phyloP scores from a whole-genome alignment of 1,284 basidiomycete species.

The Thecaphora frezii region DNA sequence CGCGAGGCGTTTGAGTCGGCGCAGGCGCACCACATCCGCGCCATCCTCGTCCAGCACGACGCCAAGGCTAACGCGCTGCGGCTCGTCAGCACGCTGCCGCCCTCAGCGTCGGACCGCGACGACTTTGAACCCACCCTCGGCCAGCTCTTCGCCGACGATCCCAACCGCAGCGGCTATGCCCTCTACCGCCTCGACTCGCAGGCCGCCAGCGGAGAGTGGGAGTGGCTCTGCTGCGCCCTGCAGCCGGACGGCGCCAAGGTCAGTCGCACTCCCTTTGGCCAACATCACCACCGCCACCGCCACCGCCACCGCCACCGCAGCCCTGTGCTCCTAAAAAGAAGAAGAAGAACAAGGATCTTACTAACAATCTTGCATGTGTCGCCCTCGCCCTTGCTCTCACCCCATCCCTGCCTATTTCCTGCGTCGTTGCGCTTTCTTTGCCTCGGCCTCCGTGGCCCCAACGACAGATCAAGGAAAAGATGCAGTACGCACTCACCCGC shows the following conservation, averaged over 20 bases:
- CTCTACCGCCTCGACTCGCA: conserved; percentile 46
- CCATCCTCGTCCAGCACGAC: conserved; percentile 45
- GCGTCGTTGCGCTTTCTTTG: not conserved
- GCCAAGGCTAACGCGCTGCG: conserved; percentile 17
- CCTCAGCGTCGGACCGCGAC: conserved; percentile 28
- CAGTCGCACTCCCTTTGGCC: not conserved
- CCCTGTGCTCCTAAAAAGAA: too few relatives aligned
- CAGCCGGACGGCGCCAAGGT: conserved; percentile 48
- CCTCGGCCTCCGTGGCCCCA: not conserved
- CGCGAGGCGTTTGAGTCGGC: conserved; percentile 11
- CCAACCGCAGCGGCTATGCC: conserved; percentile 44
- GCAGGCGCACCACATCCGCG: conserved; percentile 12
- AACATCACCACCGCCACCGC: too few relatives aligned
- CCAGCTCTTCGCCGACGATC: conserved; percentile 40
- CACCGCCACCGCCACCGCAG: too few relatives aligned
- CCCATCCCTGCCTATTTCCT: too few relatives aligned
- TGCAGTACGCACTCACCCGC: conserved; percentile 47
- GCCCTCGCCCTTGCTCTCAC: too few relatives aligned
- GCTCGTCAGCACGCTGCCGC: conserved; percentile 20
- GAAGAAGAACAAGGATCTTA: too few relatives aligned
- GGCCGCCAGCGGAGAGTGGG: conserved; percentile 45
- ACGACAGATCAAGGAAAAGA: conserved; percentile 44
- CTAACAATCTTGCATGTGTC: too few relatives aligned
- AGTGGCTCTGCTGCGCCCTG: conserved; percentile 50
- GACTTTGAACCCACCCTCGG: conserved; percentile 33